Evolutionary conservation across 257 asterid species (phyloP).

Genomic region (Solanum virginianum): DNA sequence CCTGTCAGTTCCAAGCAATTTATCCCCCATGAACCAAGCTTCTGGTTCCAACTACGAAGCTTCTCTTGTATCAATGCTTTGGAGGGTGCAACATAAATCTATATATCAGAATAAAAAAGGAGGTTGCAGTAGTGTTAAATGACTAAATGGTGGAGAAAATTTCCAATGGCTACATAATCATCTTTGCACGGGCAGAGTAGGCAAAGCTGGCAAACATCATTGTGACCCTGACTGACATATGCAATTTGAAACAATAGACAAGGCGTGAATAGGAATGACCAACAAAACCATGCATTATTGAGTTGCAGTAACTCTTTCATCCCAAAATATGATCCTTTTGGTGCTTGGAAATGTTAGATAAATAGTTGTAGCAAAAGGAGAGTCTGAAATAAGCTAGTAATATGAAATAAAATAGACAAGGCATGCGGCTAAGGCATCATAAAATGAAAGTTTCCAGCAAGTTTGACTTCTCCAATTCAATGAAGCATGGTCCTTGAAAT

Average conservation of each 20-base stretch:
- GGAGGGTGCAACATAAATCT: constrained; percentile 93
- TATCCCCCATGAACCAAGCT: constrained; percentile 68
- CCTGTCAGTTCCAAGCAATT: constrained; percentile 89
- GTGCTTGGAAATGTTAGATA: neutral
- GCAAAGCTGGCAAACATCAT: neutral
- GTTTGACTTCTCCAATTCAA: neutral
- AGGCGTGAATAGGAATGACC: neutral
- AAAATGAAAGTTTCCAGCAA: neutral
- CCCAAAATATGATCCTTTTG: neutral
- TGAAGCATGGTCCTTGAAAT: neutral
- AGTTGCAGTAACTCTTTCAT: neutral
- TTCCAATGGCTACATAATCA: neutral
- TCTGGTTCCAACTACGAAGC: constrained; percentile 77
- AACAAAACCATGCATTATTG: neutral
- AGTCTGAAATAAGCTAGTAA: neutral
- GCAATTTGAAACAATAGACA: neutral
- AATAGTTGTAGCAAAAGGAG: neutral
- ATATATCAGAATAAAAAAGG: constrained; percentile 9
- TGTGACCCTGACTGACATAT: neutral
- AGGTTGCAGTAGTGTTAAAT: neutral
- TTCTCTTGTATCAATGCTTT: constrained; percentile 98
- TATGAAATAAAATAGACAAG: neutral
- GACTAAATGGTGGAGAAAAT: neutral
- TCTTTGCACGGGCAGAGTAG: neutral
- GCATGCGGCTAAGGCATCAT: neutral